phyloP scores from a whole-genome alignment of 1,284 basidiomycete species.

The Moesziomyces sp. region DNA sequence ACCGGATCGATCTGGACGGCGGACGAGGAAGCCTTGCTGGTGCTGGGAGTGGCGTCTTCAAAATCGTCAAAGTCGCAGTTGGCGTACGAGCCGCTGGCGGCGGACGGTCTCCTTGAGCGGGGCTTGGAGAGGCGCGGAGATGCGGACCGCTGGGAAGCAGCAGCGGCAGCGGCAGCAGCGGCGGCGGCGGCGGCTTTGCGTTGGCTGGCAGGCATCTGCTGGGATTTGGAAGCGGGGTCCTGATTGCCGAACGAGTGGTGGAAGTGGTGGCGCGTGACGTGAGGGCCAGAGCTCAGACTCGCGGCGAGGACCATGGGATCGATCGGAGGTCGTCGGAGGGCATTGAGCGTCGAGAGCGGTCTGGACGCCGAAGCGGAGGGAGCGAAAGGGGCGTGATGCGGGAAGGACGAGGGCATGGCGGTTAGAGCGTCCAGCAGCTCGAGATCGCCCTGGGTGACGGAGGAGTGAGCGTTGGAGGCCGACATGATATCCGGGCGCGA shows the following conservation, averaged over 20 bases:
- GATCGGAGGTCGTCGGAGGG: slow-evolving; percentile 60
- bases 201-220: slow-evolving; percentile 60
- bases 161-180: slow-evolving; percentile 5
- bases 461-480: slow-evolving; percentile 32
- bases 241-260: slow-evolving; percentile 56
- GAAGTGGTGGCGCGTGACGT: slow-evolving; percentile 64
- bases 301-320: slow-evolving; percentile 65
- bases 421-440: slow-evolving; percentile 57
- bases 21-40: slow-evolving; percentile 19
- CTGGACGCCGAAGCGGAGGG: slow-evolving; percentile 17
- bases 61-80: slow-evolving; percentile 55
- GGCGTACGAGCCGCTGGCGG: slow-evolving; percentile 50
- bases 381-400: slow-evolving; percentile 23
- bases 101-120: slow-evolving; percentile 21
- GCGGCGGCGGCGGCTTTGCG: slow-evolving; percentile 26
- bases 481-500: slow-evolving; percentile 27
- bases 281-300: slow-evolving; percentile 58
- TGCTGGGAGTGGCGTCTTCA: slow-evolving; percentile 11
- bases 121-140: slow-evolving; percentile 1
- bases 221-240: slow-evolving; percentile 34
- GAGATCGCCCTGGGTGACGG: slow-evolving; percentile 41
- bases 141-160: background rate
- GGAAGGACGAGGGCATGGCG: slow-evolving; percentile 45
- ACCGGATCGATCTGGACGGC: slow-evolving; percentile 36
- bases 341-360: slow-evolving; percentile 59